These are phyloP conservation scores for Hymenoscyphus fraxineus DNA, from an alignment of 2,329 filamentous ascomycete genomes.

Conservation along the genomic window DNA sequence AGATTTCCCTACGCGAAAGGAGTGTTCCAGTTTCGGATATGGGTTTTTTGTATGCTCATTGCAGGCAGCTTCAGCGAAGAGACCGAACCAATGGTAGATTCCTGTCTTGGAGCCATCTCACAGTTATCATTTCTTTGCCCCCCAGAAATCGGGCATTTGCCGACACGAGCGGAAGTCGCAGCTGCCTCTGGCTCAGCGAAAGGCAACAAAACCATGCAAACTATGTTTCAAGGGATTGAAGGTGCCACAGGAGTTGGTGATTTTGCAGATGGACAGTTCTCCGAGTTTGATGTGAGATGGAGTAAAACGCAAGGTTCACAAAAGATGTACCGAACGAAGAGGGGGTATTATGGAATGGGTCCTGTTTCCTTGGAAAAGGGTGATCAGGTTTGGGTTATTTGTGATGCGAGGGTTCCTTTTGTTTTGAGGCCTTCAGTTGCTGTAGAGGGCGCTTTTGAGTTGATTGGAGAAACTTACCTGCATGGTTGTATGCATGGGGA, in stretches of 20 bases:
- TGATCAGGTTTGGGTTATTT: conserved; percentile 11
- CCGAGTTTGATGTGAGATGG: conserved; percentile 14
- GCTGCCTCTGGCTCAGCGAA: conserved; percentile 6
- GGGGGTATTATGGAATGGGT: conserved; percentile 11
- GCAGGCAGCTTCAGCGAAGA: conserved; percentile 7
- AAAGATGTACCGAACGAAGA: conserved; percentile 13
- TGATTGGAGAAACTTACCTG: conserved; percentile 13
- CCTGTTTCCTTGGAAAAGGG: conserved; percentile 6
- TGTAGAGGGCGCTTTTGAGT: conserved; percentile 8
- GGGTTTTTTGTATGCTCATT: conserved; percentile 14
- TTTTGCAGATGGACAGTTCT: conserved; percentile 11
- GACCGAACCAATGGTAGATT: conserved; percentile 8
- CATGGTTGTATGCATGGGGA: conserved; percentile 15
- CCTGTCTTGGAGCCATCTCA: conserved; percentile 9
- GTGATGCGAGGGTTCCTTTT: conserved; percentile 13
- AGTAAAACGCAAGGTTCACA: conserved; percentile 6
- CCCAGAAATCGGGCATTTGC: conserved; percentile 5
- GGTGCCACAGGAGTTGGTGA: conserved; percentile 12
- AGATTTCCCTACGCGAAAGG: conserved; percentile 11
- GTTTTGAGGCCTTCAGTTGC: conserved; percentile 8
- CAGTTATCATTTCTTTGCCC: conserved; percentile 11
- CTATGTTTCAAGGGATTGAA: conserved; percentile 9
- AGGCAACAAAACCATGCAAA: background rate
- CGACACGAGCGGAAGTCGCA: conserved; percentile 8
- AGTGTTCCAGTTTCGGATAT: conserved; percentile 11